Conservation (phyloP, 768 basidiomycete genomes). For the Lactarius tabidus region DNA sequence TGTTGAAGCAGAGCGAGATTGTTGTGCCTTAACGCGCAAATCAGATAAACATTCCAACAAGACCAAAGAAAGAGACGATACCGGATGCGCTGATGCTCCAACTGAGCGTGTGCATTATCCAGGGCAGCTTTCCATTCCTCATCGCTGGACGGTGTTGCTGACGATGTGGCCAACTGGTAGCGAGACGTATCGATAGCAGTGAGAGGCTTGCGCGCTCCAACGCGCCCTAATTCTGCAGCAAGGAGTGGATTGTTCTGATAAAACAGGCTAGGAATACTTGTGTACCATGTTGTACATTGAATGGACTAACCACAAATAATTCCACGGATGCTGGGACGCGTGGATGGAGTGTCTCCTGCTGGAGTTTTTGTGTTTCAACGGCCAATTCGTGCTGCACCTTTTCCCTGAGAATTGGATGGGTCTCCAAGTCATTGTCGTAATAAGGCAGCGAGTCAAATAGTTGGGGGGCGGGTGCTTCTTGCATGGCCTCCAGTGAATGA, state of each 20-base stretch:
- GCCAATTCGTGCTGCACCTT: conserved; percentile 76
- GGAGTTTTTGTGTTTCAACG: conserved; percentile 54
- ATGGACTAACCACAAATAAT: conserved; percentile 62
- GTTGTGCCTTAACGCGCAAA: conserved; percentile 52
- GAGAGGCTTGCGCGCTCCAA: conserved; percentile 63
- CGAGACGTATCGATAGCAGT: conserved; percentile 65
- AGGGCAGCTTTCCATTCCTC: conserved; percentile 74
- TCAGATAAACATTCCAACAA: neutral
- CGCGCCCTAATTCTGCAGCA: conserved; percentile 67
- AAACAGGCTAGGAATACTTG: conserved; percentile 1
- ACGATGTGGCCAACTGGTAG: conserved; percentile 70
- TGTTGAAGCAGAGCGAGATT: conserved; percentile 80
- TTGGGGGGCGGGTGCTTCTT: conserved; percentile 27
- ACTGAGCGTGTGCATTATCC: conserved; percentile 72
- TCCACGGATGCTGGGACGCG: conserved; percentile 60
- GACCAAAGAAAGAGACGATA: conserved; percentile 32
- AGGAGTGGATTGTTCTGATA: conserved; percentile 63
- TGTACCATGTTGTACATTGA: neutral
- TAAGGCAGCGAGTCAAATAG: conserved; percentile 89
- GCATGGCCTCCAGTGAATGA: conserved; percentile 1
- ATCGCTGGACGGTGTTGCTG: conserved; percentile 56
- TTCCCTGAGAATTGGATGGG: conserved; percentile 62
- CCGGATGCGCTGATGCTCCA: conserved; percentile 84
- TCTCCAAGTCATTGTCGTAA: conserved; percentile 89
- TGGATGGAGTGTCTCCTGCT: conserved; percentile 59